phyloP scores from a whole-genome alignment of 75 land plant genomes.

The Picea glauca region DNA sequence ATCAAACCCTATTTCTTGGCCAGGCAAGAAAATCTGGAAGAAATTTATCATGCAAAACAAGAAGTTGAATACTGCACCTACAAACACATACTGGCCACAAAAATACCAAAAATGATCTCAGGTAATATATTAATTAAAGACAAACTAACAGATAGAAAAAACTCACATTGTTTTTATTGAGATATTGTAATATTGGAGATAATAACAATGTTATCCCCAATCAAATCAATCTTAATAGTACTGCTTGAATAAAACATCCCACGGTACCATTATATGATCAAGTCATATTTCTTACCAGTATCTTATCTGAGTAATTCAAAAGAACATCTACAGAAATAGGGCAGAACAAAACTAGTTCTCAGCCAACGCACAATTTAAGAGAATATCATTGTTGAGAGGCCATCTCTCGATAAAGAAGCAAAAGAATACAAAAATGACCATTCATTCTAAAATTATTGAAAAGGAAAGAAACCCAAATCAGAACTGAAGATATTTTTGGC shows the following conservation, averaged over 20 bases:
- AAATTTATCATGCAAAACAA: background rate
- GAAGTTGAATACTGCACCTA: background rate
- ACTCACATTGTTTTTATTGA: too few relatives aligned
- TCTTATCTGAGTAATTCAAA: background rate
- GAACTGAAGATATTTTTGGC: background rate
- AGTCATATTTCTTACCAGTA: too few relatives aligned
- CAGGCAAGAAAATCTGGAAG: too few relatives aligned
- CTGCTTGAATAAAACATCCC: background rate
- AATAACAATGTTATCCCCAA: too few relatives aligned
- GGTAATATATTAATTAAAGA: too few relatives aligned
- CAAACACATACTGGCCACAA: background rate
- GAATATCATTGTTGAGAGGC: too few relatives aligned
- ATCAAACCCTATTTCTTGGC: too few relatives aligned
- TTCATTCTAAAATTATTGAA: too few relatives aligned
- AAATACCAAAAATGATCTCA: too few relatives aligned
- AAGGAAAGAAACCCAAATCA: background rate
- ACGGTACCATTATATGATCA: background rate
- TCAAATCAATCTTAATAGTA: too few relatives aligned
- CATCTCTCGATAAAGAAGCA: background rate
- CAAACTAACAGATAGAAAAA: too few relatives aligned
- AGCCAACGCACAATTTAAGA: background rate
- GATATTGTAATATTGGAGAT: background rate
- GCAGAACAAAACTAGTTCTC: background rate
- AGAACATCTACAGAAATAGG: background rate
- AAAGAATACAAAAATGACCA: background rate